Conservation (phyloP, 78 protist species). For the Isochrysis galbana region DNA sequence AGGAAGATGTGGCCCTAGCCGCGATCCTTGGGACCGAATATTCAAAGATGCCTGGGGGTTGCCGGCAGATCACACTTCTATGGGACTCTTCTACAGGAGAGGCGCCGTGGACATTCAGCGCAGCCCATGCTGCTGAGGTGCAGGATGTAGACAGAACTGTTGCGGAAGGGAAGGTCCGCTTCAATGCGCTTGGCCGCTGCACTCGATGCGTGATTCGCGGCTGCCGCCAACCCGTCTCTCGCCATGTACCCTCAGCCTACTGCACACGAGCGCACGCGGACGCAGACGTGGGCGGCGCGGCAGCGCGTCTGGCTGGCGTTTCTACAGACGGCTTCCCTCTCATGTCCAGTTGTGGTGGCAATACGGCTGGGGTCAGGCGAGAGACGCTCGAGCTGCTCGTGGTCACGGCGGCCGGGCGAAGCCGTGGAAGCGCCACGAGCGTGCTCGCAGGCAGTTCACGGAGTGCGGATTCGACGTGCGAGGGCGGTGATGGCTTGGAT, state of each 20-base stretch:
- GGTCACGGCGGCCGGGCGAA: background rate
- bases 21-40: constrained; percentile 10
- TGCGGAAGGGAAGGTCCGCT: no score
- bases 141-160: background rate
- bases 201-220: background rate
- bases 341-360: no score
- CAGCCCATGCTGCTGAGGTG: background rate
- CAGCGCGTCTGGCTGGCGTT: background rate
- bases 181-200: background rate
- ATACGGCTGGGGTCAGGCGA: background rate
- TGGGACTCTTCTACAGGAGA: background rate
- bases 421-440: background rate
- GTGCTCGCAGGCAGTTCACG: background rate
- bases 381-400: background rate
- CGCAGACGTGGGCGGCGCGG: background rate
- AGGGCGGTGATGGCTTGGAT: background rate
- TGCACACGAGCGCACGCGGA: background rate
- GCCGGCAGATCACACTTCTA: background rate
- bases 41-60: background rate
- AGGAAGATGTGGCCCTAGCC: background rate
- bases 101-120: constrained; percentile 13
- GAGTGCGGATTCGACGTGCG: background rate
- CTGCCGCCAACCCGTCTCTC: background rate
- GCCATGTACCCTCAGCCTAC: background rate
- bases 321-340: background rate